phyloP scores from a whole-genome alignment of 495 filamentous ascomycete genomes.

The Daldinia childiae region DNA sequence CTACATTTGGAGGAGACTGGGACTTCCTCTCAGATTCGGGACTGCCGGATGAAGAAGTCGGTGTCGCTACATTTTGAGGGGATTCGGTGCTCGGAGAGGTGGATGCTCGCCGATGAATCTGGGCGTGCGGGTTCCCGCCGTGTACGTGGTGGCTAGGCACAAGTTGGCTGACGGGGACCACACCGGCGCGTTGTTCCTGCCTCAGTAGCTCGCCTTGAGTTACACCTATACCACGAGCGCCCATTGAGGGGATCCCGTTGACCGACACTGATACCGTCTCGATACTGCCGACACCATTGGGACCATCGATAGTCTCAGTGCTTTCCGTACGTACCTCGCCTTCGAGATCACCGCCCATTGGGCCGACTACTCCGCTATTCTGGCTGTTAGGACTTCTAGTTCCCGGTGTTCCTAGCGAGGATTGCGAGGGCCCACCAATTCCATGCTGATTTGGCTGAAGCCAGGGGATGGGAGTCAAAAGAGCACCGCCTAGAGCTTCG shows the following conservation, averaged over 20 bases:
- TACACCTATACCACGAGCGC: constrained; percentile 56
- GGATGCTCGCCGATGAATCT: constrained; percentile 36
- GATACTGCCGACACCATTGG: constrained; percentile 73
- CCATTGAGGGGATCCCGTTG: constrained; percentile 66
- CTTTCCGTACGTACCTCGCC: constrained; percentile 69
- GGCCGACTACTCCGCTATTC: constrained; percentile 35
- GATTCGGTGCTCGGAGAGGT: constrained; percentile 39
- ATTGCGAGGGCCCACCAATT: constrained; percentile 19
- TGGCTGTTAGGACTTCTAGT: constrained; percentile 43
- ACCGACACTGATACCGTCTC: constrained; percentile 76
- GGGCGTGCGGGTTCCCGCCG: constrained; percentile 42
- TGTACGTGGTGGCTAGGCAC: constrained; percentile 47
- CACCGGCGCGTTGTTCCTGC: constrained; percentile 80
- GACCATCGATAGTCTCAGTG: constrained; percentile 75
- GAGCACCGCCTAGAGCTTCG: constrained; percentile 88
- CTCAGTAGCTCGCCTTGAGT: constrained; percentile 80
- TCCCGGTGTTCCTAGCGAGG: constrained; percentile 20
- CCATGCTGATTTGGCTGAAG: constrained; percentile 54
- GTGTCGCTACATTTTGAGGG: constrained; percentile 25
- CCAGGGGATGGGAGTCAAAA: constrained; percentile 96
- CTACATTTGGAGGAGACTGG: constrained; percentile 30
- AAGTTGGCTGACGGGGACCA: constrained; percentile 65
- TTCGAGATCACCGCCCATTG: constrained; percentile 52
- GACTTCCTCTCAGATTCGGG: constrained; percentile 41
- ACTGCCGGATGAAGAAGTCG: background rate